Conservation (phyloP, 2,329 filamentous ascomycete species). For the Trichophyton schoenleinii region DNA sequence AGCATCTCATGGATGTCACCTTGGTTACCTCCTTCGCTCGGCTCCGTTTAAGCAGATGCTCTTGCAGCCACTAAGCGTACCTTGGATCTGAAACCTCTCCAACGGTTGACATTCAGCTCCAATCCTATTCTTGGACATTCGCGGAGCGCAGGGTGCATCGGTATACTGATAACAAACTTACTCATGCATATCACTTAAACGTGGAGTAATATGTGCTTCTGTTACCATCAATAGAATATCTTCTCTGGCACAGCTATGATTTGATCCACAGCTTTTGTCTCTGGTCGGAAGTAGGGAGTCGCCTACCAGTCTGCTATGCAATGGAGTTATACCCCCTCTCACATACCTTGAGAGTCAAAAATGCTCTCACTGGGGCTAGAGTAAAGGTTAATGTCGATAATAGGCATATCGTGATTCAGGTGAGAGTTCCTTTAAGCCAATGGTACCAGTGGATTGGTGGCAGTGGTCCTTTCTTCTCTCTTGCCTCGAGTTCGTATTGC, state of each 20-base stretch:
- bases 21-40: neutral
- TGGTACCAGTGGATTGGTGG: neutral
- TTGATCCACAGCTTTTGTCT: neutral
- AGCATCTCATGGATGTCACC: neutral
- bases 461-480: neutral
- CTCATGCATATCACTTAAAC: neutral
- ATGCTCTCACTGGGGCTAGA: neutral
- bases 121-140: neutral
- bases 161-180: no score
- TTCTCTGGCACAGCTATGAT: neutral
- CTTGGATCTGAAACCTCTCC: constrained; percentile 4
- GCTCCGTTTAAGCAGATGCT: neutral
- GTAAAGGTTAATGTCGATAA: neutral
- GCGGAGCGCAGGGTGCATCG: neutral
- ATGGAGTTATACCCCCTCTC: neutral
- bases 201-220: neutral
- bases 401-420: neutral
- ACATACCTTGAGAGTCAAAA: neutral
- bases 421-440: neutral
- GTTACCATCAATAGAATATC: neutral
- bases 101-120: neutral
- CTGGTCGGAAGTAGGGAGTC: neutral
- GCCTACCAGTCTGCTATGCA: neutral
- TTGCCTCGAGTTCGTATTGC: neutral
- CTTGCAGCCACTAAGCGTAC: neutral